Conservation (phyloP, 441 rosid genomes). For the Corymbia calophylla region DNA sequence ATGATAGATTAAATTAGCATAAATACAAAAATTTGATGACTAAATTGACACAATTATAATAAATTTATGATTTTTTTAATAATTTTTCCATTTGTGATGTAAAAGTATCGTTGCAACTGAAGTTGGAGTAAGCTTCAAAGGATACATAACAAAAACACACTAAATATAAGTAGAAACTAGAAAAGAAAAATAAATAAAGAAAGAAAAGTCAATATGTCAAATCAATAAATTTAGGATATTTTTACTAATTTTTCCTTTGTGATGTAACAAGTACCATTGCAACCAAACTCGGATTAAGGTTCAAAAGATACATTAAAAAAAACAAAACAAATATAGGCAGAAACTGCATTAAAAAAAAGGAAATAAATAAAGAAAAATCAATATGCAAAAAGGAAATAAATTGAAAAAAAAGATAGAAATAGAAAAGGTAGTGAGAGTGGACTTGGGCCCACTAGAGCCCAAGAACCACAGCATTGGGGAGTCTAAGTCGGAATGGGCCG, state of each 20-base stretch:
- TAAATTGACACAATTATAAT: rapidly evolving
- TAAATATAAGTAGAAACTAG: neutral
- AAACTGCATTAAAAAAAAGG: neutral
- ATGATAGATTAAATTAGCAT: neutral
- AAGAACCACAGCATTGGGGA: neutral
- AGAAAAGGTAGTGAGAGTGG: neutral
- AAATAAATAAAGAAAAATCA: neutral
- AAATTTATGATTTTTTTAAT: too few species aligned
- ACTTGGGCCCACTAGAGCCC: neutral
- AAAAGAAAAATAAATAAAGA: neutral
- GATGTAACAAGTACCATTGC: neutral
- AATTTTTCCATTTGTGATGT: neutral
- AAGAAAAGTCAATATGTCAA: neutral
- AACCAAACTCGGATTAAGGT: neutral
- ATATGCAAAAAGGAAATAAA: neutral
- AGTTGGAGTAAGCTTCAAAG: neutral
- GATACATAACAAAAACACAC: neutral
- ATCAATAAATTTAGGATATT: too few species aligned
- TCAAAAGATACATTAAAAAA: neutral
- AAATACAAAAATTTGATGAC: rapidly evolving
- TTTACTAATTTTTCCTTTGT: neutral
- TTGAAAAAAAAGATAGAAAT: too few species aligned
- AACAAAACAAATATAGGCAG: neutral
- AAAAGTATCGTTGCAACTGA: neutral
- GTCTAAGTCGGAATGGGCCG: neutral